Percentiles rank a stretch among this genome's conserved stretches.
Conservation (phyloP, 352 stramenopile genomes). For the Phytophthora aleatoria region DNA sequence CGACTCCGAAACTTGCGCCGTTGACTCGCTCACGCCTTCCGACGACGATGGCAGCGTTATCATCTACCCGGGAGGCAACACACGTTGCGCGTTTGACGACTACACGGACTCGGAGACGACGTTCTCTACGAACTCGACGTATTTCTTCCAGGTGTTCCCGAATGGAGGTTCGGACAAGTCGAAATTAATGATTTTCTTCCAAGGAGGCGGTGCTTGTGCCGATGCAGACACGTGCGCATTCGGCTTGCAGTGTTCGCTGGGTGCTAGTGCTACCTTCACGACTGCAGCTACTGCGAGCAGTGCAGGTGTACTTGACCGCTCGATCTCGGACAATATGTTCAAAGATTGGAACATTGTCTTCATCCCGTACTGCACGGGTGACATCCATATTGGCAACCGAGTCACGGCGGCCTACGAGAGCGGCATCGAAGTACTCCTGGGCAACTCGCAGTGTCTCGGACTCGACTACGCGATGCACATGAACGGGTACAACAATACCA, state of each 20-base stretch:
- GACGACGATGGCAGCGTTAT: conserved; percentile 39
- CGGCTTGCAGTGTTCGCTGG: conserved; percentile 52
- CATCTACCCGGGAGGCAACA: conserved; percentile 54
- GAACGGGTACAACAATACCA: conserved; percentile 71
- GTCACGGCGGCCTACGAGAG: conserved; percentile 28
- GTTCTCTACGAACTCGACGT: conserved; percentile 53
- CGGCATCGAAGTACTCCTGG: conserved; percentile 39
- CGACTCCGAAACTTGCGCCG: conserved; percentile 32
- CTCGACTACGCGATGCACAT: conserved; percentile 54
- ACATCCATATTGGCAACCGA: conserved; percentile 63
- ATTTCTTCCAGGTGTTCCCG: conserved; percentile 67
- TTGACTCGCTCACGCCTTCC: conserved; percentile 36
- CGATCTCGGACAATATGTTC: conserved; percentile 60
- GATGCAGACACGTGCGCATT: conserved; percentile 66
- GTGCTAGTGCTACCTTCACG: conserved; percentile 43
- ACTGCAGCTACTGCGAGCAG: conserved; percentile 43
- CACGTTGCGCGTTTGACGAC: conserved; percentile 57
- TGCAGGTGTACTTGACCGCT: conserved; percentile 52
- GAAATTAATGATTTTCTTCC: conserved; percentile 70
- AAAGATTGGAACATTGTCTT: conserved; percentile 78
- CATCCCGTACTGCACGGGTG: conserved; percentile 74
- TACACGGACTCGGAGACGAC: conserved; percentile 33
- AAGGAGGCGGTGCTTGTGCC: conserved; percentile 61
- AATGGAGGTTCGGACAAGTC: conserved; percentile 43
- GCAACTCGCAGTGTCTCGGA: conserved; percentile 36